Base-by-base conservation (phyloP, 148 eudicot genomes). In the Rhododendron simsii region DNA sequence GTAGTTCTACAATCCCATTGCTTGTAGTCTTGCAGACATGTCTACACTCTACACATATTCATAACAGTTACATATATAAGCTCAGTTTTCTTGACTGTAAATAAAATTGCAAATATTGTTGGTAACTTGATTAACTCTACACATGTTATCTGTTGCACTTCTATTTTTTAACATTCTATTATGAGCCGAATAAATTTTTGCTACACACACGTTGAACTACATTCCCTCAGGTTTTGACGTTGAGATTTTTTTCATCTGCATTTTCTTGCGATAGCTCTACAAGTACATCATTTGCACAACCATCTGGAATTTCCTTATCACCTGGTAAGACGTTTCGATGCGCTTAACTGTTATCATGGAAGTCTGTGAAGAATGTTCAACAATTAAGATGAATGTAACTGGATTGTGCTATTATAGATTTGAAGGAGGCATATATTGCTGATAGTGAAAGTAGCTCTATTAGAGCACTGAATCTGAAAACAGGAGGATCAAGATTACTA, bases 381-480 rank as follows among this genome's bases (percentile, higher is more conserved):
- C 26, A 47, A 35, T 41, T 79, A 83, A n/a, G 61, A 84, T 78
- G 65, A 23, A 48, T 74, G 41, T 47, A 13, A 41, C 80, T 81
- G 16, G 37, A 59, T 71, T 73, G 48, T 80, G 14, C 48, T 73
- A 44, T 74, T 80, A 45, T 83, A 95, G 99, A 94, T 92, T 74
- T 91, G 84, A 95, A 90, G 92, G 98, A 90, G 88, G 92, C 92
- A 78, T 96, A 90, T 84, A 91, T 95, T 91, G 99, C 99, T 85
- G 99, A 96, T 89, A 96, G 99, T 84, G 99, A 96, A 90, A 95
- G 99, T 90, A 96, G 99, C 91, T 95, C 99, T 80, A 91, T 96
- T 88, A 93, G 99, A 90, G 95, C 94, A 84, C 93, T 96, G 86
- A 90, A 95, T 92, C 94, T 95, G 79, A 90, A 92, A 87, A 91